Base-by-base conservation (phyloP, 129 eudicot genomes). In the Apium graveolens region DNA sequence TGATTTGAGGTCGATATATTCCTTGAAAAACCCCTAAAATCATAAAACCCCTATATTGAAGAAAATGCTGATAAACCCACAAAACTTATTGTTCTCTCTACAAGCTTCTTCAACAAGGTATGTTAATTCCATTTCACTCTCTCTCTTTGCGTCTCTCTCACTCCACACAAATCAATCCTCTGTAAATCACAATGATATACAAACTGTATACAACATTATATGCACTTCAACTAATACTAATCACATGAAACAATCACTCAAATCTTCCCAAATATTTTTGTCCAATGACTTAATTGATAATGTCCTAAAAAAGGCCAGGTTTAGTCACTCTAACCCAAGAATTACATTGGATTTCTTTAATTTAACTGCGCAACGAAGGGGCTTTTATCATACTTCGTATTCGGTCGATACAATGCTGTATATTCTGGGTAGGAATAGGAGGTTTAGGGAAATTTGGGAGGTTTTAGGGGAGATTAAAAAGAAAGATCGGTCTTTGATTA, bases 391-490 rank as follows among this genome's bases (percentile, higher is more conserved):
- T 76, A 76, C 90, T 53, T 63, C 79, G 2, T 89, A 63, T 76
- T 89, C 93, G 9, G 53, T 89, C 29, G 93, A 89, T 51, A 86
- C 88, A 0, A 78, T 89, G 88, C 77, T 86, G n/a, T 89, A 89
- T 75, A 73, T 89, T 21, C 63, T 89, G 24, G 93, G 93, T 9
- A 78, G 93, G 27, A 78, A 24, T 57, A 80, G 93, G 11, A 82
- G 76, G 42, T 86, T 86, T 48, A 83, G 73, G 4, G 73, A 70
- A 24, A 80, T 89, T 20, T 89, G 93, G 93, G 87, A 80, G 41
- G 78, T 89, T 55, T 74, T 89, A 75, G 1, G 38, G 26, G 88
- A 89, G 53, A 85, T 46, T 21, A 89, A 89, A 86, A 82, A 48
- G 34, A 89, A 80, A 45, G 89, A 89, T 60, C 80, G 73, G 18